Conservation (phyloP, 495 filamentous ascomycete species). For the Venustampulla echinocandica region DNA sequence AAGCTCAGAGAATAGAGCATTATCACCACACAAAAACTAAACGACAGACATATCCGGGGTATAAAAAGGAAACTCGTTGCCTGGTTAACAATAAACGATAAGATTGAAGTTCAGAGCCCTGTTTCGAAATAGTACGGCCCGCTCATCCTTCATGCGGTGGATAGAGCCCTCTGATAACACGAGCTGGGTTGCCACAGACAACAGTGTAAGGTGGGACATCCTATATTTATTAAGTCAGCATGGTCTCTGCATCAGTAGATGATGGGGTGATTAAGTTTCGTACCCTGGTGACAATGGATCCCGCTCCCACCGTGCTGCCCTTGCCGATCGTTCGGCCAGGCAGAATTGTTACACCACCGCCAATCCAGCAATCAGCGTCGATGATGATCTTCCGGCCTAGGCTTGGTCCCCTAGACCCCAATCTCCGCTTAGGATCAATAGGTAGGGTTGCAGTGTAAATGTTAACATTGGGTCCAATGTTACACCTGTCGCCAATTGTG, state of each 20-base stretch:
- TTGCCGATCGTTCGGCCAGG: conserved; percentile 74
- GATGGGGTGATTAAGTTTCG: conserved; percentile 16
- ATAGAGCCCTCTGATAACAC: conserved; percentile 46
- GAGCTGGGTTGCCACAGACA: conserved; percentile 55
- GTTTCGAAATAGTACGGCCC: no score
- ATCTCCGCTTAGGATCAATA: conserved; percentile 65
- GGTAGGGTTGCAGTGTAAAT: conserved; percentile 70
- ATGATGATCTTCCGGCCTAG: conserved; percentile 67
- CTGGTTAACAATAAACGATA: no score
- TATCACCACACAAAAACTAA: neutral
- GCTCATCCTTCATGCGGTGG: conserved; percentile 7
- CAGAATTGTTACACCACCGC: conserved; percentile 75
- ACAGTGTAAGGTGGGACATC: conserved; percentile 55
- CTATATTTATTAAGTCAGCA: conserved; percentile 23
- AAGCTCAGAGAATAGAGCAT: neutral
- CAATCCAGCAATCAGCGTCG: conserved; percentile 85
- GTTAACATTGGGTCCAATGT: conserved; percentile 79
- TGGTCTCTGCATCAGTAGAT: conserved; percentile 8
- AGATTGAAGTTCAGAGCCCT: no score
- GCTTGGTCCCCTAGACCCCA: conserved; percentile 65
- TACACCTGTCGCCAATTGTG: conserved; percentile 71
- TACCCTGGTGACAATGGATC: conserved; percentile 83
- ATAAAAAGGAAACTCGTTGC: conserved; percentile 12
- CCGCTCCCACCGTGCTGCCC: conserved; percentile 73
- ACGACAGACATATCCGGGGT: conserved; percentile 3